Conservation (phyloP, 495 filamentous ascomycete genomes). For the Arthonia radiata region DNA sequence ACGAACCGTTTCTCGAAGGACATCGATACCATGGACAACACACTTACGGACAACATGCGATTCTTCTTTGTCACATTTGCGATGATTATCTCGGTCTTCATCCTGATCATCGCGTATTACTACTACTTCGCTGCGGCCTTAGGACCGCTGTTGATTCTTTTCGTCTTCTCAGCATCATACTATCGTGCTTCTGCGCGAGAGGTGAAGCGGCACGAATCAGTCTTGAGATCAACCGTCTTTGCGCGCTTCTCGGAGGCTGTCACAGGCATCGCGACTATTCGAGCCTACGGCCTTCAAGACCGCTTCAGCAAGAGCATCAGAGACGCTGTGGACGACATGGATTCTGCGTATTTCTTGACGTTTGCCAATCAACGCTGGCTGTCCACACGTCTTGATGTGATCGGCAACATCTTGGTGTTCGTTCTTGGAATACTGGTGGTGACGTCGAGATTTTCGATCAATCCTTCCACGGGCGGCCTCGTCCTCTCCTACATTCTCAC, state of each 20-base stretch:
- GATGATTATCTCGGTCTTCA: constrained; percentile 40
- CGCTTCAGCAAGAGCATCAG: constrained; percentile 46
- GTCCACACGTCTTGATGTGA: constrained; percentile 55
- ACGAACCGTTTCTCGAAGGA: constrained; percentile 94
- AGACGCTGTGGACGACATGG: constrained; percentile 63
- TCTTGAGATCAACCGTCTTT: constrained; percentile 68
- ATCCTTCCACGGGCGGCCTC: constrained; percentile 62
- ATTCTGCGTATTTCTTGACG: constrained; percentile 79
- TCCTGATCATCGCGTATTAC: constrained; percentile 78
- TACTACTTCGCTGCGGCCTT: constrained; percentile 83
- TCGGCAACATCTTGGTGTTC: constrained; percentile 63
- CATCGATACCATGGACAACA: constrained; percentile 90
- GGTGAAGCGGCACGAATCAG: constrained; percentile 79
- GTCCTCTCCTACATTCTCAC: constrained; percentile 80
- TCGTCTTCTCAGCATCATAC: constrained; percentile 64
- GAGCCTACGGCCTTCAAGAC: constrained; percentile 60
- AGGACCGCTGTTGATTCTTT: constrained; percentile 52
- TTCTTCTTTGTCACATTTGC: constrained; percentile 41
- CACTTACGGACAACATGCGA: constrained; percentile 65
- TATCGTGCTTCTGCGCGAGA: constrained; percentile 79
- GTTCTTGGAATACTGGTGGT: constrained; percentile 76
- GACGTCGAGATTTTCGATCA: constrained; percentile 71
- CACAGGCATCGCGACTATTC: constrained; percentile 57
- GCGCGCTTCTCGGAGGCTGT: constrained; percentile 81
- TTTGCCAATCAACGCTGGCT: constrained; percentile 91